phyloP scores from a whole-genome alignment of 2,329 filamentous ascomycete species.

The Albophoma yamanashiensis region DNA sequence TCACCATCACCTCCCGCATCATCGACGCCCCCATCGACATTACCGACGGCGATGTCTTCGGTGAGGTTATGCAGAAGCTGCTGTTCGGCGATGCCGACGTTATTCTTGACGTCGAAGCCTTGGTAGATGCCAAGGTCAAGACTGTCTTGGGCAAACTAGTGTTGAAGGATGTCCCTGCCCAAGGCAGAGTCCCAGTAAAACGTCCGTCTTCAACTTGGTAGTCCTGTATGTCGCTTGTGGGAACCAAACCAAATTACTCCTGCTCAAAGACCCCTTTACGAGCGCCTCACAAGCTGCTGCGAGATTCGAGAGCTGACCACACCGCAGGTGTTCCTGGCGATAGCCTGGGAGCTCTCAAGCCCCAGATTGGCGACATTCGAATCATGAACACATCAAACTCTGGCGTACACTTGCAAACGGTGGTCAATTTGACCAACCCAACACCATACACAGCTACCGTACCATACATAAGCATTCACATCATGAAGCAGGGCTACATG shows the following conservation, averaged over 20 bases:
- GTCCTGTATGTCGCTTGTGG: slow-evolving; percentile 9
- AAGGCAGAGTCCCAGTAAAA: slow-evolving; percentile 84
- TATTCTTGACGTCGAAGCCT: slow-evolving; percentile 63
- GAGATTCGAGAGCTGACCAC: slow-evolving; percentile 20
- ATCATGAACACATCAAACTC: slow-evolving; percentile 63
- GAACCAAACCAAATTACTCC: neutral
- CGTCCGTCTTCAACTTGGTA: slow-evolving; percentile 56
- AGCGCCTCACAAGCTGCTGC: slow-evolving; percentile 9
- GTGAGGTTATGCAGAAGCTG: slow-evolving; percentile 68
- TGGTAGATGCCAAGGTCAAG: slow-evolving; percentile 71
- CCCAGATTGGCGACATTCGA: slow-evolving; percentile 59
- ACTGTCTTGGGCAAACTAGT: slow-evolving; percentile 75
- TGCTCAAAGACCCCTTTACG: neutral
- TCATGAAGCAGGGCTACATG: slow-evolving; percentile 61
- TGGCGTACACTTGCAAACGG: slow-evolving; percentile 59
- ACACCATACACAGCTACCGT: slow-evolving; percentile 74
- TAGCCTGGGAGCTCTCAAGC: slow-evolving; percentile 36
- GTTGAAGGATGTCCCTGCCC: slow-evolving; percentile 72
- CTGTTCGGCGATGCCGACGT: slow-evolving; percentile 64
- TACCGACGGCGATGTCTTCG: slow-evolving; percentile 68
- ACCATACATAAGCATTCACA: slow-evolving; percentile 69
- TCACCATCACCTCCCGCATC: slow-evolving; percentile 69
- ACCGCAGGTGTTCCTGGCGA: slow-evolving; percentile 47
- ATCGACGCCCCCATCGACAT: slow-evolving; percentile 73
- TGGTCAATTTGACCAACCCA: slow-evolving; percentile 80